Evolutionary conservation across 352 stramenopile genomes (phyloP).

Genomic region (Pythium aquatile): DNA sequence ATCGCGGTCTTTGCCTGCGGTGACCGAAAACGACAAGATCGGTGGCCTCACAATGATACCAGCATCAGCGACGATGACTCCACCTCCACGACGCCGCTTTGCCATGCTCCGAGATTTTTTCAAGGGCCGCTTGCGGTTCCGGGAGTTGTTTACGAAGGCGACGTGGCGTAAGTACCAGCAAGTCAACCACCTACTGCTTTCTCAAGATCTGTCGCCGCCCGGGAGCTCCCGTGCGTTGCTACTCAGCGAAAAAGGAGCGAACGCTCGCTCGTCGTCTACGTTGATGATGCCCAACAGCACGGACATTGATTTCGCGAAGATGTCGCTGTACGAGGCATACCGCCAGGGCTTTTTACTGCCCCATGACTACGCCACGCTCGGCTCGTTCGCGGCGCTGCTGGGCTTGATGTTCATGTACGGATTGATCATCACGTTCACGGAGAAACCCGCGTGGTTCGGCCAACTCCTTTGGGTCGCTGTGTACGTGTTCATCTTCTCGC

Average conservation of each 20-base stretch:
- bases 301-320: conserved; percentile 60
- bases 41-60: conserved; percentile 21
- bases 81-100: conserved; percentile 25
- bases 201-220: conserved; percentile 15
- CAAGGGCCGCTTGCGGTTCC: conserved; percentile 30
- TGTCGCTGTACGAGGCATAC: conserved; percentile 76
- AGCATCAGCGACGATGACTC: not conserved
- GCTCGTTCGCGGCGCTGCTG: conserved; percentile 54
- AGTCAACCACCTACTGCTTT: conserved; percentile 16
- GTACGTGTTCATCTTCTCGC: conserved; percentile 68
- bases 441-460: conserved; percentile 63
- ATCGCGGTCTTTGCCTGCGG: conserved; percentile 1
- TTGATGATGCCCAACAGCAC: conserved; percentile 18
- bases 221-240: conserved; percentile 22
- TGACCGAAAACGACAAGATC: conserved; percentile 16
- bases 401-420: conserved; percentile 68
- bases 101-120: conserved; percentile 40
- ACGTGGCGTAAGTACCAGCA: conserved; percentile 65
- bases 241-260: not conserved
- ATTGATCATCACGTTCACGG: conserved; percentile 57
- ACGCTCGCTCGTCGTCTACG: conserved; percentile 4
- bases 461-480: conserved; percentile 67
- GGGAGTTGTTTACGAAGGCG: conserved; percentile 44
- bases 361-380: conserved; percentile 73
- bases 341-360: conserved; percentile 66